Percentiles rank a stretch among this genome's conserved stretches.
Conservation (phyloP, 768 basidiomycete species). For the Pseudohyphozyma bogoriensis region DNA sequence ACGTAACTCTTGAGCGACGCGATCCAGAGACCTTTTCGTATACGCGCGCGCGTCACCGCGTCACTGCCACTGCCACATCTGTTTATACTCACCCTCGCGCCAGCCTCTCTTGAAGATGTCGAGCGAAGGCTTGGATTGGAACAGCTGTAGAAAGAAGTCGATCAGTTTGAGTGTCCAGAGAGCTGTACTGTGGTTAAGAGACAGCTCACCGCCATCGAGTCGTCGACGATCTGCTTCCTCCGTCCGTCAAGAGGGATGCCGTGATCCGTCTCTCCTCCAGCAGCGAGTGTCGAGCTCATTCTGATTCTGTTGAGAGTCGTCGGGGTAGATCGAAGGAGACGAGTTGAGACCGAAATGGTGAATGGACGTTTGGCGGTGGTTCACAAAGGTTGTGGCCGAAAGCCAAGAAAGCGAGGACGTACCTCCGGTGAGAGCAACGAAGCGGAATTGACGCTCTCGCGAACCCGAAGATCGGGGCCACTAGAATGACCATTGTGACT, state of each 20-base stretch:
- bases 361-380: no score
- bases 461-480: no score
- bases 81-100: not conserved
- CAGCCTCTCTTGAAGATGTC: not conserved
- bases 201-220: not conserved
- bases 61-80: not conserved
- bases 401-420: no score
- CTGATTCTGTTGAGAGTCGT: not conserved
- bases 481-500: no score
- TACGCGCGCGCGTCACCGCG: not conserved
- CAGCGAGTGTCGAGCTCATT: not conserved
- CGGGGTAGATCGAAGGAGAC: not conserved
- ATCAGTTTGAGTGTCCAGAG: not conserved
- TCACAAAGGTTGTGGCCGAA: no score
- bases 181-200: accelerated
- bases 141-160: not conserved
- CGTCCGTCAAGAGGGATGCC: not conserved
- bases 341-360: no score
- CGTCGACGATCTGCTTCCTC: not conserved
- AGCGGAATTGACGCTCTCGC: no score
- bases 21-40: not conserved
- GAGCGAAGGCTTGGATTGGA: not conserved
- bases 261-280: not conserved
- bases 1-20: not conserved
- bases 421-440: no score